Evolutionary conservation across 352 stramenopile species (phyloP).

Genomic region (Phytopythium helicoides): DNA sequence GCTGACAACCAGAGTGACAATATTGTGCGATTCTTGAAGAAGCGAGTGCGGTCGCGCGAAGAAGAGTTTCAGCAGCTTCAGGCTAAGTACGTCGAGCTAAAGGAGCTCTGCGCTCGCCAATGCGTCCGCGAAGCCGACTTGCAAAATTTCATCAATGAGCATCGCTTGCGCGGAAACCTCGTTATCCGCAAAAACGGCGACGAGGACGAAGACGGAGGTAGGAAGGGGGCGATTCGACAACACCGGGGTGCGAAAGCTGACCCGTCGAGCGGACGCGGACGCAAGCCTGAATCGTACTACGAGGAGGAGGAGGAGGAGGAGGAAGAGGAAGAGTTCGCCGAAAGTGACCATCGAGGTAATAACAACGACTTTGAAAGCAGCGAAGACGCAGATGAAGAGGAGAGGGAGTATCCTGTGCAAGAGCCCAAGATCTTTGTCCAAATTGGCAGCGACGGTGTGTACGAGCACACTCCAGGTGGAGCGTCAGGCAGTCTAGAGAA

Average conservation of each 20-base stretch:
- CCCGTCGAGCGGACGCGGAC: constrained; percentile 15
- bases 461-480: constrained; percentile 22
- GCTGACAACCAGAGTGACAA: constrained; percentile 14
- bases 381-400: constrained; percentile 16
- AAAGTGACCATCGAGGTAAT: constrained; percentile 20
- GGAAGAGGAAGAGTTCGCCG: constrained; percentile 11
- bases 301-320: constrained; percentile 1
- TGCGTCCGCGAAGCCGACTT: constrained; percentile 73
- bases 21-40: constrained; percentile 53
- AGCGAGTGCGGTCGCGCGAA: constrained; percentile 50
- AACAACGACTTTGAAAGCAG: constrained; percentile 22
- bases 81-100: constrained; percentile 70
- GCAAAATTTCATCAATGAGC: constrained; percentile 82
- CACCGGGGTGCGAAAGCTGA: constrained; percentile 8
- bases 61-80: constrained; percentile 56
- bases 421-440: constrained; percentile 51
- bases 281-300: constrained; percentile 17
- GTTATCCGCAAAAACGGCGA: constrained; percentile 39
- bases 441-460: constrained; percentile 32
- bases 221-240: constrained; percentile 19
- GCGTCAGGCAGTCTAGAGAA: constrained; percentile 37
- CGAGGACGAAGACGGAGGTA: constrained; percentile 7
- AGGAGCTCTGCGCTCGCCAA: constrained; percentile 71
- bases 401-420: constrained; percentile 27
- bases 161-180: constrained; percentile 68